Percentiles rank a stretch among this genome's conserved stretches.
Evolutionary conservation across 2,329 filamentous ascomycete genomes (phyloP).

Genomic region (Colletotrichum siamense): DNA sequence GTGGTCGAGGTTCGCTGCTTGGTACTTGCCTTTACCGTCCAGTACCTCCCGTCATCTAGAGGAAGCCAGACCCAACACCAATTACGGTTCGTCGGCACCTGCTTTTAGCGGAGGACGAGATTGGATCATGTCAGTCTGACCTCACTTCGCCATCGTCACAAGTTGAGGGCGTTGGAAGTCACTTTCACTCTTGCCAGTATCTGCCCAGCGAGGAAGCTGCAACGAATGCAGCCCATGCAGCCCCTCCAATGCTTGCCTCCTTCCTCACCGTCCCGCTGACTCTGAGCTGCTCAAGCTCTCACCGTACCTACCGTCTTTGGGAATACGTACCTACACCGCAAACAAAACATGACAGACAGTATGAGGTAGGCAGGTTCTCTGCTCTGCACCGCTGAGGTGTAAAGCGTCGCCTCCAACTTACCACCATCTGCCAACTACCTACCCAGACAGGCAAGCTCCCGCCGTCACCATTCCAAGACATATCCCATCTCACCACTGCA

Average conservation of each 20-base stretch:
- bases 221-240: background rate
- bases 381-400: too few relatives aligned
- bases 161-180: background rate
- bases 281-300: background rate
- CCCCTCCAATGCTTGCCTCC: background rate
- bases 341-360: background rate
- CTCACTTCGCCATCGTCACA: conserved; percentile 6
- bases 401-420: background rate
- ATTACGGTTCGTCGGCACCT: conserved; percentile 16
- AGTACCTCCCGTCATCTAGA: background rate
- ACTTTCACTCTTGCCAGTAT: too few relatives aligned
- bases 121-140: conserved; percentile 21
- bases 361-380: background rate
- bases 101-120: background rate
- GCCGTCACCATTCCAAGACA: background rate
- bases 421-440: background rate
- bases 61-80: background rate
- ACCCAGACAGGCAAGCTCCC: background rate
- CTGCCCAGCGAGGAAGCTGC: background rate
- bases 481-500: background rate
- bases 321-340: background rate
- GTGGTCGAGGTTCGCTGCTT: background rate
- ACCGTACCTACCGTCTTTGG: background rate
- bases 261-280: background rate
- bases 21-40: background rate